A percentile compares a stretch with the other conserved stretches of the same genome.
phyloP scores from a whole-genome alignment of 2,329 filamentous ascomycete genomes.

The Fusarium continuum region DNA sequence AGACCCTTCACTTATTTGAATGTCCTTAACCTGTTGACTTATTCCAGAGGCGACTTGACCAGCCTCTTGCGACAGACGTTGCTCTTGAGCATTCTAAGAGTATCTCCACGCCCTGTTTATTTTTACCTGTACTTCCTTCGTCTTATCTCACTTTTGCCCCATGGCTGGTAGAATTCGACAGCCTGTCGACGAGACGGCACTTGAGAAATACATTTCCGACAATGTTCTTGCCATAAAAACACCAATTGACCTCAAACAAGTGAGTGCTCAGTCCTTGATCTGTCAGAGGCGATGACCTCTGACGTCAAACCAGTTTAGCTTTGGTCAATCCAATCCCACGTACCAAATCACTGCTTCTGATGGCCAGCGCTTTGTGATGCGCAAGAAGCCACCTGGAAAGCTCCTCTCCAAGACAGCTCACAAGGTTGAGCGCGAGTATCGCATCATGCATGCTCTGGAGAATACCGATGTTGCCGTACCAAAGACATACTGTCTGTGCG shows the following conservation, averaged over 20 bases:
- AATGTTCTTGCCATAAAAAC: slow-evolving; percentile 85
- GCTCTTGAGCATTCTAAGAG: neutral
- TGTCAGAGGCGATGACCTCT: slow-evolving; percentile 2
- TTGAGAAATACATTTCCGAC: slow-evolving; percentile 80
- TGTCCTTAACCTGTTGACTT: neutral
- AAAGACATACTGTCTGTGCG: slow-evolving; percentile 83
- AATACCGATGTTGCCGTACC: slow-evolving; percentile 86
- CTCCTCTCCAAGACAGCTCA: slow-evolving; percentile 94
- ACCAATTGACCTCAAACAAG: slow-evolving; percentile 90
- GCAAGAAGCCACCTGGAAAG: slow-evolving; percentile 97
- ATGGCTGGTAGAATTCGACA: slow-evolving; percentile 93
- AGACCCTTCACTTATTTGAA: neutral
- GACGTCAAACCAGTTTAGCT: slow-evolving; percentile 76
- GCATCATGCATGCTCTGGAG: slow-evolving; percentile 84
- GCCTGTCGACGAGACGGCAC: slow-evolving; percentile 81
- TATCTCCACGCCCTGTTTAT: neutral
- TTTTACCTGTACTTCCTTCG: neutral
- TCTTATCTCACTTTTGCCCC: slow-evolving; percentile 9
- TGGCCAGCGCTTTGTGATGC: slow-evolving; percentile 81
- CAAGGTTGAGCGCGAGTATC: slow-evolving; percentile 95
- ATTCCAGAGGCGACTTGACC: neutral
- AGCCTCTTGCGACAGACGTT: neutral
- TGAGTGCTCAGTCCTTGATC: slow-evolving; percentile 50
- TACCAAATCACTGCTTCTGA: slow-evolving; percentile 84
- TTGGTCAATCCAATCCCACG: slow-evolving; percentile 96